These are phyloP conservation scores for Calonectria pseudoturangicola DNA, from an alignment of 2,329 filamentous ascomycete species.

Conservation along the genomic window DNA sequence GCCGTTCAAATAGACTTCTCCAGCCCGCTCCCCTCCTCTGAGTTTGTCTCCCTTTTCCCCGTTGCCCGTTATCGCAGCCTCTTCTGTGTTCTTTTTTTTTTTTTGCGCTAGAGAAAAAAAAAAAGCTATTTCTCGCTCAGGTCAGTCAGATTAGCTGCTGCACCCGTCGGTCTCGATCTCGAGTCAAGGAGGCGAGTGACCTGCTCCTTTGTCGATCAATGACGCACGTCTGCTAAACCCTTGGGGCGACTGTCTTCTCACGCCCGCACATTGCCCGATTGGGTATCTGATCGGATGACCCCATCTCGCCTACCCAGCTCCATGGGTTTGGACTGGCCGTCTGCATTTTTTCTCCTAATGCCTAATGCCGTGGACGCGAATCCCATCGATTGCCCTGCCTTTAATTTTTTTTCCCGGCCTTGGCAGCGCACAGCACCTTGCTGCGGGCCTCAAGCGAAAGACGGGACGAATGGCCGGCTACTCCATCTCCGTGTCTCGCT, in stretches of 20 bases:
- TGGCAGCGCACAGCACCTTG: background rate
- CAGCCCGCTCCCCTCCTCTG: background rate
- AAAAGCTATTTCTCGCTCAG: background rate
- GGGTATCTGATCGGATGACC: conserved; percentile 22
- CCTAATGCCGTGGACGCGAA: too few relatives aligned
- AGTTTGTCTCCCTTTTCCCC: background rate
- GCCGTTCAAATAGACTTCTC: conserved; percentile 7
- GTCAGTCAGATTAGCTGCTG: conserved; percentile 5
- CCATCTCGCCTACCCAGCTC: background rate
- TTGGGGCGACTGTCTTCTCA: background rate
- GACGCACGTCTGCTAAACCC: conserved; percentile 1
- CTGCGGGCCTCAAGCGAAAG: background rate
- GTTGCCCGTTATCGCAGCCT: background rate
- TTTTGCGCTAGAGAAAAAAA: background rate
- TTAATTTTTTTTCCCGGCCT: too few relatives aligned
- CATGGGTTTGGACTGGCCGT: conserved; percentile 3
- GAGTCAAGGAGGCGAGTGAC: conserved; percentile 11
- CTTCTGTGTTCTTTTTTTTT: too few relatives aligned
- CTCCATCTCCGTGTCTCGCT: background rate
- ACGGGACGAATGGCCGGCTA: background rate
- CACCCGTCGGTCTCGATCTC: background rate
- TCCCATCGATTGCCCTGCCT: background rate
- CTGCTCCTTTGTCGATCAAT: conserved; percentile 11
- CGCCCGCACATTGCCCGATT: conserved; percentile 18
- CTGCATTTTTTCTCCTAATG: background rate